Base-by-base conservation (phyloP, 1,139 yeast species). In the Candida tropicalis region DNA sequence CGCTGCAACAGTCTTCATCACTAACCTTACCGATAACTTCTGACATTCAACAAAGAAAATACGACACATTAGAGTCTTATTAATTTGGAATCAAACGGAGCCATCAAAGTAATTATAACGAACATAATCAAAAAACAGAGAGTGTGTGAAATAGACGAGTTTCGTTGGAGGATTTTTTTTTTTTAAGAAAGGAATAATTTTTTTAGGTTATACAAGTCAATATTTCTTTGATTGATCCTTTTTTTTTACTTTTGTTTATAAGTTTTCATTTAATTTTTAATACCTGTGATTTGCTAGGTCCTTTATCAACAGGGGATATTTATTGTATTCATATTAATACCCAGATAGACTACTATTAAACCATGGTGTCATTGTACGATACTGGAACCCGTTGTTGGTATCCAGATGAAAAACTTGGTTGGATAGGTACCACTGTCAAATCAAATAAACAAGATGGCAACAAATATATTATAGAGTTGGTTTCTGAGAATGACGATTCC, bases 321-420 rank as follows among this genome's bases (percentile, higher is more conserved):
- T 9, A 18, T 24, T 31, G 18, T 31, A 31, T 31, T 31, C 6
- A 20, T 20, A 29, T 31, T 12, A 36, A 28, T 15, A 27, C 39
- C 39, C 29, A 11, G 27, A 35, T 24, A 35, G 15, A 16, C 28
- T 27, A 27, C 31, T 13, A 23, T 23, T 28, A 17, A 23, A 39
- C 12, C 13, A 51, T 51, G 54, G 60, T 58, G 16, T 52, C 61
- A n/a, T 54, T 56, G 26, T 59, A 58, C 45, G 62, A 59, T 42
- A 56, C 63, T 24, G 76, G 73, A 38, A 78, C 83, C 63, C 91
- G 96, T 58, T 91, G 98, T 70, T 93, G 99, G 99, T 84, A 87
- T 57, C 97, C 95, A 26, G 95, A 88, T 64, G 89, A 84, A 49
- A 75, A 77, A 44, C 79, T 81, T 55, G 99, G 98, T 27, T 93